Percentiles rank a stretch among this genome's conserved stretches.
phyloP scores from a whole-genome alignment of 345 rosid species.

The Erodium maritimum region DNA sequence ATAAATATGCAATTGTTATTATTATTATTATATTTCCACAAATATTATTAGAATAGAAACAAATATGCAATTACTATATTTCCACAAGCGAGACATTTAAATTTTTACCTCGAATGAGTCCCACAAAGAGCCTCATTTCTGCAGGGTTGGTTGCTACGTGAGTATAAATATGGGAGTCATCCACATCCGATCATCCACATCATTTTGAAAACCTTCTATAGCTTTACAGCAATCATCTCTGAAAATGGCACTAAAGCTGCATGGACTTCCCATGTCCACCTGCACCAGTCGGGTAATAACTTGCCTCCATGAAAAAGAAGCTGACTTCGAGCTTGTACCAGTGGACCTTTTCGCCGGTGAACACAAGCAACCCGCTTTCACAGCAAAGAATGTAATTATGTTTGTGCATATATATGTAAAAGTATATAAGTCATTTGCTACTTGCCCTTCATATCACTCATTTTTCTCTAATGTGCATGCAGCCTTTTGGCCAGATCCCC shows the following conservation, averaged over 20 bases:
- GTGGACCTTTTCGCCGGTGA: slow-evolving; percentile 58
- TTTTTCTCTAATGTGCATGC: slow-evolving; percentile 10
- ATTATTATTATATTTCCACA: too few relatives aligned
- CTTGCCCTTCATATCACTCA: not conserved
- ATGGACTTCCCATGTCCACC: slow-evolving; percentile 57
- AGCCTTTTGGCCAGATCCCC: slow-evolving; percentile 90
- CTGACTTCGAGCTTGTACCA: slow-evolving; percentile 54
- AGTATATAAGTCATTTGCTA: not conserved
- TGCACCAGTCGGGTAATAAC: slow-evolving; percentile 53
- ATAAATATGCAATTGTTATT: too few relatives aligned
- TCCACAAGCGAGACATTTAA: too few relatives aligned
- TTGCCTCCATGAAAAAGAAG: slow-evolving; percentile 58
- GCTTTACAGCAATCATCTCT: not conserved
- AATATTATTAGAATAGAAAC: too few relatives aligned
- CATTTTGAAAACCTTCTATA: not conserved
- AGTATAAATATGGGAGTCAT: too few relatives aligned
- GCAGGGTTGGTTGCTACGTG: too few relatives aligned
- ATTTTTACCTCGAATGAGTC: not conserved
- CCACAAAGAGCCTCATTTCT: not conserved
- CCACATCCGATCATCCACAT: too few relatives aligned
- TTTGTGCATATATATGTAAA: not conserved
- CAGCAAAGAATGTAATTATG: slow-evolving; percentile 44
- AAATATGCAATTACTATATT: too few relatives aligned
- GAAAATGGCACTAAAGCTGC: slow-evolving; percentile 46
- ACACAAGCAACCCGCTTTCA: slow-evolving; percentile 51